A percentile compares a stretch with the other conserved stretches of the same genome.
Evolutionary conservation across 2,329 filamentous ascomycete species (phyloP).

Genomic region (Colletotrichum endophyticum): DNA sequence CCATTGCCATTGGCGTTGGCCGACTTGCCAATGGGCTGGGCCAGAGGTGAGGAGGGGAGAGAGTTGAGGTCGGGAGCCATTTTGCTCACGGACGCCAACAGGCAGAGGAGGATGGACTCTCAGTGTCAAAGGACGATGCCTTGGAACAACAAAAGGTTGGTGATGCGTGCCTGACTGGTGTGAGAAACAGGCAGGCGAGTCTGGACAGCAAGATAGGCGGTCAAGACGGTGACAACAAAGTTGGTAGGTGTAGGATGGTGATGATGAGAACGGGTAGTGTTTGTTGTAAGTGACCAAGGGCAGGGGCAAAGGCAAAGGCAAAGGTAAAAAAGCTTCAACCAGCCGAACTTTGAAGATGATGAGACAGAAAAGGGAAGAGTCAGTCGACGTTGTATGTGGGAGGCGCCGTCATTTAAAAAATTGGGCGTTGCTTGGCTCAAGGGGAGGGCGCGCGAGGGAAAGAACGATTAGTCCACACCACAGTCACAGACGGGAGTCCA

Average conservation of each 20-base stretch:
- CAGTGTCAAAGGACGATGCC: neutral
- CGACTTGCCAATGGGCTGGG: constrained; percentile 17
- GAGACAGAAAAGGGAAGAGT: neutral
- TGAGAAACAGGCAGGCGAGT: neutral
- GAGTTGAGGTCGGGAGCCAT: constrained; percentile 81
- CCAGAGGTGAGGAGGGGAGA: constrained; percentile 60
- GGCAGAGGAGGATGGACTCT: neutral
- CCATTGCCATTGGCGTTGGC: constrained; percentile 24
- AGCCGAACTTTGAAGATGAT: neutral
- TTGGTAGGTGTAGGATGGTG: neutral
- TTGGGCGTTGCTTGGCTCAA: neutral
- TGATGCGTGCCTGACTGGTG: neutral
- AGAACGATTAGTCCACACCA: neutral
- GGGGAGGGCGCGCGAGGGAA: neutral
- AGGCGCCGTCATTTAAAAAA: constrained; percentile 16
- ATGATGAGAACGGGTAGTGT: neutral
- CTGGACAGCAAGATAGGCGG: neutral
- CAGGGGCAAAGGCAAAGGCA: neutral
- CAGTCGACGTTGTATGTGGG: neutral
- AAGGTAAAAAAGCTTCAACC: neutral
- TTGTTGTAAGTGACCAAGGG: constrained; percentile 13
- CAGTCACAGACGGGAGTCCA: neutral
- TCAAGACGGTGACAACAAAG: neutral
- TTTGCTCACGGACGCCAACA: constrained; percentile 8
- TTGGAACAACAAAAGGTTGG: neutral